Conservation (phyloP, 202 grass and related monocot species). For the Elaeis oleifera region DNA sequence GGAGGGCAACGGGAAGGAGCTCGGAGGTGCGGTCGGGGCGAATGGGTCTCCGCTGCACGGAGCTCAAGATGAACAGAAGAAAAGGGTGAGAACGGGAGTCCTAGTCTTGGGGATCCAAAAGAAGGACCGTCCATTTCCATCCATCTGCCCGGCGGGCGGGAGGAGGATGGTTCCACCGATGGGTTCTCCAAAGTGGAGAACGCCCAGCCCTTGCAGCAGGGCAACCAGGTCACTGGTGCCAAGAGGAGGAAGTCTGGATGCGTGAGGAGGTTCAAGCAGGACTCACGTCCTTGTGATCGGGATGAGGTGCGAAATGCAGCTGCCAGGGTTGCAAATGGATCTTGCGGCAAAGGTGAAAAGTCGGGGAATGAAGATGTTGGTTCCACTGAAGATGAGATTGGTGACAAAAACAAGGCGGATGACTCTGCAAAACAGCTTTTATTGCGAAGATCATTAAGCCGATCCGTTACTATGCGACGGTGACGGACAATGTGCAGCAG, state of each 20-base stretch:
- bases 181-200: conserved; percentile 35
- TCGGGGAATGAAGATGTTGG: conserved; percentile 41
- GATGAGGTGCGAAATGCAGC: conserved; percentile 21
- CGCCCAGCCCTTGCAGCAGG: conserved; percentile 30
- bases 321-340: background rate
- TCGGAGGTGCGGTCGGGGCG: background rate
- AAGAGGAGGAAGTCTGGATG: conserved; percentile 93
- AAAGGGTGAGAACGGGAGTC: background rate
- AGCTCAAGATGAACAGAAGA: background rate
- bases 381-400: conserved; percentile 59
- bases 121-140: conserved; percentile 24
- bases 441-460: conserved; percentile 79
- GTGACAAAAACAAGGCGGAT: conserved; percentile 41
- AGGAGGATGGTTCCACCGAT: conserved; percentile 29
- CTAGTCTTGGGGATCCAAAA: background rate
- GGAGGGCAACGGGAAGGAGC: conserved; percentile 19
- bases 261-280: conserved; percentile 71
- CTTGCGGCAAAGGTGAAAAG: conserved; percentile 24
- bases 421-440: conserved; percentile 27
- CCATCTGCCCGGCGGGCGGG: conserved; percentile 36
- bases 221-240: conserved; percentile 68
- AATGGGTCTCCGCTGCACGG: background rate
- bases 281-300: conserved; percentile 26
- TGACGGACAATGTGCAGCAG: conserved; percentile 65
- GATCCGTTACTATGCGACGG: conserved; percentile 42